Conservation (phyloP, 2,329 filamentous ascomycete genomes). For the Moelleriella libera region DNA sequence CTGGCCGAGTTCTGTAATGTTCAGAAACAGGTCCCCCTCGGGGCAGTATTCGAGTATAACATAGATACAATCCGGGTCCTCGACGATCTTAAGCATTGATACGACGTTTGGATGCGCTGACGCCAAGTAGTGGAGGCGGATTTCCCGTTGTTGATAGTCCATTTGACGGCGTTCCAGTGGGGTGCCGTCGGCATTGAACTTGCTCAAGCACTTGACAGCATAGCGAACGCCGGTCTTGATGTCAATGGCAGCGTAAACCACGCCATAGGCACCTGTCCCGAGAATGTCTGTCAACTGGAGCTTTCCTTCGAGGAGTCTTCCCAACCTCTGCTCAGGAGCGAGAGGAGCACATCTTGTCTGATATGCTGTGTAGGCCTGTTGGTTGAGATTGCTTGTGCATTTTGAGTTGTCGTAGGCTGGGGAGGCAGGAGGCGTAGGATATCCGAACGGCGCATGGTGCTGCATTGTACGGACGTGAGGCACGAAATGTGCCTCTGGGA, state of each 20-base stretch:
- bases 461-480: constrained; percentile 33
- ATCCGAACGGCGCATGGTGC: constrained; percentile 41
- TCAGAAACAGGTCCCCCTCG: constrained; percentile 91
- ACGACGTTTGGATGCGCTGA: constrained; percentile 88
- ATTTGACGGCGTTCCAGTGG: constrained; percentile 72
- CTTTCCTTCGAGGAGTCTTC: constrained; percentile 67
- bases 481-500: not conserved
- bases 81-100: constrained; percentile 85
- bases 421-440: constrained; percentile 43
- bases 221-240: constrained; percentile 69
- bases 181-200: constrained; percentile 57
- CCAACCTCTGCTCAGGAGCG: constrained; percentile 73
- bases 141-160: constrained; percentile 86
- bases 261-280: constrained; percentile 89
- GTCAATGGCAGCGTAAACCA: constrained; percentile 84
- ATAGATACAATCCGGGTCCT: constrained; percentile 83
- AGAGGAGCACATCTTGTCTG: constrained; percentile 37
- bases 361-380: constrained; percentile 17
- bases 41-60: constrained; percentile 95
- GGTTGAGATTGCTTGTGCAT: too few species aligned
- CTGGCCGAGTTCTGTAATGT: constrained; percentile 88
- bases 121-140: constrained; percentile 78
- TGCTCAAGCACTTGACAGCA: constrained; percentile 95
- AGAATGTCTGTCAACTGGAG: constrained; percentile 75
- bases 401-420: constrained; percentile 29